Evolutionary conservation across 1,139 yeast genomes (phyloP), one percentile per base, ranked within the genome.

Genomic region (Suhomyces anneliseae): DNA sequence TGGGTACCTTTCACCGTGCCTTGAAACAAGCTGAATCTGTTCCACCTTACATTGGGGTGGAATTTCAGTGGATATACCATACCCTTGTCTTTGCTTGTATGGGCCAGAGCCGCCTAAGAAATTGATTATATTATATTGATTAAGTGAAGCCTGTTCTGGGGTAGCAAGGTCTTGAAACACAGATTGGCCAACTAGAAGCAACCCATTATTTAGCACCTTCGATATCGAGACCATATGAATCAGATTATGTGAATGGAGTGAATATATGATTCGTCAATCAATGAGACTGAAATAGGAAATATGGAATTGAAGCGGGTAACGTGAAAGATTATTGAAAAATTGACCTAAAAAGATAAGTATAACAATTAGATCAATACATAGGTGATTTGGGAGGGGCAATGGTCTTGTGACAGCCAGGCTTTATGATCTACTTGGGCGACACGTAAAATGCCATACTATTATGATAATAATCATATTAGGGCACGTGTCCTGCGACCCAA

Each of bases 1-100:
- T 6, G 76, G 76, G 50, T 55, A 70, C 43, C 75, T 56, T 48
- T 70, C 75, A 0, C 75, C 76, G 44, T 70, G 76, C 56, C 76
- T 62, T 54, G 66, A 60, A 36, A 60, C 47, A 40, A 66, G 57
- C 45, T 70, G 75, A 8, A 69, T 73, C 47, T 69, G 74, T 46
- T 69, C 72, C 40, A 70, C 48, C 6, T 57, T 56, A 52, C 74
- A 69, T 40, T 62, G 60, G 6, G 53, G 57, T 0, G 76, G 76
- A 9, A 66, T 55, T 15, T 62, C 67, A 9, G 71, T 62, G 26
- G 66, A 60, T 26, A 70, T 70, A 0, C 75, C 75, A 48, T 52
- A 62, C 0, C 75, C 75, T 3, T 60, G 56, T 33, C 60, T 59
- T 45, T 70, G 74, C n/a, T 68, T 56, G 46, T 69, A 70, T 6